Base-by-base conservation (phyloP, 805 yeast genomes). In the Candida vartiovaarae region DNA sequence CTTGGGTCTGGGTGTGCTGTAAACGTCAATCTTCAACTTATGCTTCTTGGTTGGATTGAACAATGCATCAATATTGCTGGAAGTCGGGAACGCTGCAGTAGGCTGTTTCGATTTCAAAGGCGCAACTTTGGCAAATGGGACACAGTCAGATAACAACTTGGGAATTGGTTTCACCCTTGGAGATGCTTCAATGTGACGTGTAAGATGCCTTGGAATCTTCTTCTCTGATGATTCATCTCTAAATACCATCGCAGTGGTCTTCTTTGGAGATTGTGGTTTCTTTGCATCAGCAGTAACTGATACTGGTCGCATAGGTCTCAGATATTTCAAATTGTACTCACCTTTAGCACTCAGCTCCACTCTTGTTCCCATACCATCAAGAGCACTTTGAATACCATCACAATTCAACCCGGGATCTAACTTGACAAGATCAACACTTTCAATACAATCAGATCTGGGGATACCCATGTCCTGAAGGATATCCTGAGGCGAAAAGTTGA, bases 311-410 rank as follows among this genome's bases (percentile, higher is more conserved):
- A 15, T 15, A 30, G 40, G 34, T 10, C 20, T 30, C 15, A 15
- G 20, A 28, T 49, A 42, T 40, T 44, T 49, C 32, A 42, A 41
- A 38, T 64, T 57, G 39, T 61, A 63, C 11, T 44, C 49, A 1
- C 70, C 69, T 32, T 63, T 62, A 4, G 62, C 65, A 6, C 67
- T 68, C 23, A 65, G 46, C 31, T 51, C 50, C 30, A 60, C 58
- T 6, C 34, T 41, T 1, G 15, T 15, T 11, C 52, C 50, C 36
- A 55, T 54, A 6, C 44, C 43, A n/a, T 55, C 48, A 10, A 68
- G 54, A 4, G 53, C 47, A 7, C 44, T 44, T 27, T 52, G 54
- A 25, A 69, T 10, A 3, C 37, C 35, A 1, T 34, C 41, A 15
- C 59, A 41, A 35, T 61, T 56, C 28, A 67, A 44, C 8, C 57